Evolutionary conservation across 2,329 filamentous ascomycete species (phyloP).

Genomic region (Aspergillus oerlinghausenensis): DNA sequence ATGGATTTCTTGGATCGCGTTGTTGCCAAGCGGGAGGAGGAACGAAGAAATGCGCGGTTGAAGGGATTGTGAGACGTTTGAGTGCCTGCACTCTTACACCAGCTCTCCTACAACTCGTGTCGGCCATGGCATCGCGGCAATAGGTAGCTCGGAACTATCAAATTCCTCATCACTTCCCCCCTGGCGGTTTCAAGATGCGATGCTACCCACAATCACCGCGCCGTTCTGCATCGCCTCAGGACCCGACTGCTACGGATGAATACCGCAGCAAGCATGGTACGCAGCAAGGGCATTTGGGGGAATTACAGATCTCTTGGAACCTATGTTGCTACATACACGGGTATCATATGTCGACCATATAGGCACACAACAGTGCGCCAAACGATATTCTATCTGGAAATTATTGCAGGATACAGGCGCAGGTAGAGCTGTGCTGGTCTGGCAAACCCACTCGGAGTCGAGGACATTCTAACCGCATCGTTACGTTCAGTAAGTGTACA

Average conservation of each 20-base stretch:
- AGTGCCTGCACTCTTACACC: not conserved
- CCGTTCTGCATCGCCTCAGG: no score
- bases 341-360: not conserved
- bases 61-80: constrained; percentile 29
- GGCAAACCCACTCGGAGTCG: no score
- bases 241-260: not conserved
- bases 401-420: not conserved
- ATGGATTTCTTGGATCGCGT: constrained; percentile 60
- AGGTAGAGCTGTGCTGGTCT: not conserved
- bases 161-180: no score
- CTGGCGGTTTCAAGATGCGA: no score
- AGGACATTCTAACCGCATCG: not conserved
- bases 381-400: not conserved
- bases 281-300: no score
- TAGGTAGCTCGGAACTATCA: not conserved
- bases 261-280: no score
- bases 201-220: no score
- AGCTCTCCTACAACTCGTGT: not conserved
- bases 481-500: not conserved
- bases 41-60: constrained; percentile 49
- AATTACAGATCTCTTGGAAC: not conserved
- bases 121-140: not conserved
- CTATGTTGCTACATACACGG: not conserved
- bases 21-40: constrained; percentile 53
- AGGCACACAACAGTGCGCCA: not conserved